These are phyloP conservation scores for Candida jianshihensis DNA, from an alignment of 805 yeast genomes.

Conservation along the genomic window DNA sequence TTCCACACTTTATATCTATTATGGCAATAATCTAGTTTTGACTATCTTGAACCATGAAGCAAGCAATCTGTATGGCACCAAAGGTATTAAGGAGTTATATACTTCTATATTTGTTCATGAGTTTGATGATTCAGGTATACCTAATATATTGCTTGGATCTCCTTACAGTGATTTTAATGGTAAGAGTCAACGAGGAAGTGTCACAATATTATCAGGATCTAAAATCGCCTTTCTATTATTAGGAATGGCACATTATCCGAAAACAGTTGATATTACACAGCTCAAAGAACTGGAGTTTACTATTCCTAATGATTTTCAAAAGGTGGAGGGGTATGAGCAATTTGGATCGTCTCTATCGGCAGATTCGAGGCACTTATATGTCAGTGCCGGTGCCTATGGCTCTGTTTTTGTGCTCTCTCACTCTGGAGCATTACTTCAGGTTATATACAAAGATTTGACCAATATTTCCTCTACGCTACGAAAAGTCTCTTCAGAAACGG, in stretches of 20 bases:
- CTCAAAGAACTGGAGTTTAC: neutral
- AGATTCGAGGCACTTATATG: constrained; percentile 21
- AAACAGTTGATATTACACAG: constrained; percentile 7
- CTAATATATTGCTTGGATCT: constrained; percentile 39
- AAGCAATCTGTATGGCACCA: constrained; percentile 26
- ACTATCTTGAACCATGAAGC: constrained; percentile 23
- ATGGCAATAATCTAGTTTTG: constrained; percentile 17
- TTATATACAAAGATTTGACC: constrained; percentile 8
- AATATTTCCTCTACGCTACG: constrained; percentile 20
- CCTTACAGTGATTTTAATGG: constrained; percentile 31
- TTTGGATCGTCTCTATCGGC: constrained; percentile 32
- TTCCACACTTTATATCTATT: constrained; percentile 35
- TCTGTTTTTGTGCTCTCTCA: constrained; percentile 28
- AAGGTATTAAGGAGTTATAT: constrained; percentile 40
- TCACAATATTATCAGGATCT: constrained; percentile 26
- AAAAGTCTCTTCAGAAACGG: constrained; percentile 8
- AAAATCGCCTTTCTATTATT: constrained; percentile 11
- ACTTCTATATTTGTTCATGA: constrained; percentile 25
- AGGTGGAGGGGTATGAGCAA: constrained; percentile 30
- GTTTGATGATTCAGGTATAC: constrained; percentile 30
- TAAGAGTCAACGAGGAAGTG: constrained; percentile 29
- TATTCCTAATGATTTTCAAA: constrained; percentile 15
- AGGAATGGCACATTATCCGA: neutral
- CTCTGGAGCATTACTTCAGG: constrained; percentile 14
- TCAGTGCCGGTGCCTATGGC: constrained; percentile 34